phyloP scores from a whole-genome alignment of 2,329 filamentous ascomycete genomes.

The Pseudofabraea citricarpa region DNA sequence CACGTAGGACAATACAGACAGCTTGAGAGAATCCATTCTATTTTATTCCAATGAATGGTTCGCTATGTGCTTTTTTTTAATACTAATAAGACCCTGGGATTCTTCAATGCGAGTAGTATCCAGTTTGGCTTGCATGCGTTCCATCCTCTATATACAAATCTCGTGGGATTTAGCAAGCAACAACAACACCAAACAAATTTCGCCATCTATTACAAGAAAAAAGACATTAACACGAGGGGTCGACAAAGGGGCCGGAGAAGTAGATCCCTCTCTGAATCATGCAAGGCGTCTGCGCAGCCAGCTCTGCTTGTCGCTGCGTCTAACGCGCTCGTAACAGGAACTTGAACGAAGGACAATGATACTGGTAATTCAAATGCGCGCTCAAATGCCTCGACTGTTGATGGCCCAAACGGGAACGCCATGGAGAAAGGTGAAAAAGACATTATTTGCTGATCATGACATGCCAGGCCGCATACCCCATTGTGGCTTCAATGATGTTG shows the following conservation, averaged over 20 bases:
- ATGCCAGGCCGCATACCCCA: conserved; percentile 29
- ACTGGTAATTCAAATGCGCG: conserved; percentile 22
- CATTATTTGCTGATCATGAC: conserved; percentile 14
- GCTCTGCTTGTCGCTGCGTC: not conserved
- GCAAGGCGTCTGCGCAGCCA: not conserved
- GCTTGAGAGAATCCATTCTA: too few relatives aligned
- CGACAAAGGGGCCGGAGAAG: not conserved
- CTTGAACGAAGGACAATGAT: not conserved
- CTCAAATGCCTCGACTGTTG: conserved; percentile 22
- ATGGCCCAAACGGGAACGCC: conserved; percentile 10
- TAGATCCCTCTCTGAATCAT: not conserved
- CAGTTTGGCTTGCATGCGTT: too few relatives aligned
- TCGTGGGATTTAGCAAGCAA: not conserved
- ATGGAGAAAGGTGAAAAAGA: conserved; percentile 14
- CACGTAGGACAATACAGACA: too few relatives aligned
- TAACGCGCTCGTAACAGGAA: not conserved
- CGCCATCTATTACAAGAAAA: not conserved
- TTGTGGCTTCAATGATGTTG: conserved; percentile 33
- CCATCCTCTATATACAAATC: not conserved
- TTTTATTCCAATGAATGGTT: too few relatives aligned
- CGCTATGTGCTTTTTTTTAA: too few relatives aligned
- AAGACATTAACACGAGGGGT: not conserved
- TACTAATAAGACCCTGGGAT: too few relatives aligned
- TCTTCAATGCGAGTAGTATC: too few relatives aligned
- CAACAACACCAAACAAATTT: not conserved